Evolutionary conservation across 352 stramenopile genomes (phyloP).

Genomic region (Globisporangium splendens): DNA sequence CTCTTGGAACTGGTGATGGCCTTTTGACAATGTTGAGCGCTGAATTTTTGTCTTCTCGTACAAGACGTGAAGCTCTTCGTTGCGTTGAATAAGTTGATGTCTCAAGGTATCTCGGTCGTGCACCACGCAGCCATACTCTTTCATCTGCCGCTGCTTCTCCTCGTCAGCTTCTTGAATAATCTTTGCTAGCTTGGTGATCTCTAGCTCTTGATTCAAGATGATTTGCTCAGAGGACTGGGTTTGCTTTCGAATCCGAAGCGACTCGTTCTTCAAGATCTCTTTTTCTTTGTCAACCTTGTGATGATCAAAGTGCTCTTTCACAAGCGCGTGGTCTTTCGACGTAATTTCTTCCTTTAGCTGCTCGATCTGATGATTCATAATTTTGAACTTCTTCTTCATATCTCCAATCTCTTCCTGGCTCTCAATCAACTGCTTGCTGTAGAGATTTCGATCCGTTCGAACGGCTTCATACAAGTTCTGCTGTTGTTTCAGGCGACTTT

Average conservation of each 20-base stretch:
- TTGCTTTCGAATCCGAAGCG: conserved; percentile 90
- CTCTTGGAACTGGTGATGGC: conserved; percentile 72
- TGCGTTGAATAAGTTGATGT: conserved; percentile 85
- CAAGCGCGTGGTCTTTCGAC: conserved; percentile 87
- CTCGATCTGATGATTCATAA: conserved; percentile 92
- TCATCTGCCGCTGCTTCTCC: conserved; percentile 82
- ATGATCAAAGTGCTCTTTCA: conserved; percentile 93
- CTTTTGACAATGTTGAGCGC: conserved; percentile 79
- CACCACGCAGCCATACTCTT: conserved; percentile 83
- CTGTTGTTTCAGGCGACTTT: conserved; percentile 90
- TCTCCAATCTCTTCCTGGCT: conserved; percentile 87
- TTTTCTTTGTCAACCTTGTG: conserved; percentile 94
- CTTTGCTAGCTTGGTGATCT: conserved; percentile 73
- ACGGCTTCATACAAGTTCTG: conserved; percentile 93
- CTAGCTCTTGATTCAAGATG: conserved; percentile 82
- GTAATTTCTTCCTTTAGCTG: conserved; percentile 93
- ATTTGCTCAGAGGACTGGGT: conserved; percentile 89
- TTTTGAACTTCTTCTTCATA: conserved; percentile 90
- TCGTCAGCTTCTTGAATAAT: conserved; percentile 92
- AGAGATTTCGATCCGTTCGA: conserved; percentile 90
- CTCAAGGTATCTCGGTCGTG: conserved; percentile 84
- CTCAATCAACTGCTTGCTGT: conserved; percentile 93
- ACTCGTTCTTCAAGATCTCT: conserved; percentile 87
- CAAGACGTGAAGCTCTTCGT: conserved; percentile 78
- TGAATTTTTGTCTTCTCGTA: conserved; percentile 94